These are phyloP conservation scores for Saksenaea oblongispora DNA, from an alignment of 371 early-diverging fungal genomes.

Conservation along the genomic window DNA sequence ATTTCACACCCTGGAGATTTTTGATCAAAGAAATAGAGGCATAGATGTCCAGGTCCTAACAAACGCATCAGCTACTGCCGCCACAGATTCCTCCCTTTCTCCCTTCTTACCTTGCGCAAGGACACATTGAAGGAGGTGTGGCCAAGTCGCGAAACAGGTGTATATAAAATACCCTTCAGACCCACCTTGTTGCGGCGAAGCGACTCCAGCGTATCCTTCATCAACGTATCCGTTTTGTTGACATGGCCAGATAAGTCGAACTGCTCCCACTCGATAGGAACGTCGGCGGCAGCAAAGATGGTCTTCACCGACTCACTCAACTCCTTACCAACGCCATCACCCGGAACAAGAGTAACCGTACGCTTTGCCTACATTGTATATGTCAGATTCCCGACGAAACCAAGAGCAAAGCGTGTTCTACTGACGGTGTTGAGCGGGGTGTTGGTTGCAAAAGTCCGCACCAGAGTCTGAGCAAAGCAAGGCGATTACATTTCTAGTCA, in stretches of 20 bases:
- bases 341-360: slow-evolving; percentile 96
- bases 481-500: too few relatives aligned
- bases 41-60: slow-evolving; percentile 87
- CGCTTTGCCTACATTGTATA: slow-evolving; percentile 39
- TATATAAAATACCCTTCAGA: slow-evolving; percentile 95
- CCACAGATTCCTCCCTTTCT: neutral
- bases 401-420: neutral
- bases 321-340: slow-evolving; percentile 97
- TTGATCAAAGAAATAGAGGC: slow-evolving; percentile 86
- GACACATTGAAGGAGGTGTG: slow-evolving; percentile 91
- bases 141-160: slow-evolving; percentile 84
- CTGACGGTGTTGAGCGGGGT: slow-evolving; percentile 1
- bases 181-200: slow-evolving; percentile 94
- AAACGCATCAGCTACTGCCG: neutral
- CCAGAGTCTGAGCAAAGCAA: neutral
- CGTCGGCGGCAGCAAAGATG: slow-evolving; percentile 89
- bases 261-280: slow-evolving; percentile 94
- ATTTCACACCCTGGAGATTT: slow-evolving; percentile 80
- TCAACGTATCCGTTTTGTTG: slow-evolving; percentile 65
- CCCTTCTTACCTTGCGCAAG: slow-evolving; percentile 78
- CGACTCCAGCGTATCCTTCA: slow-evolving; percentile 88
- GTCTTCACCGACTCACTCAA: slow-evolving; percentile 88
- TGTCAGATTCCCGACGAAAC: neutral
- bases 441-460: neutral
- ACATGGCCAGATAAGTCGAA: slow-evolving; percentile 91